Evolutionary conservation across 805 yeast species (phyloP).

Genomic region (Metschnikowia vanudenii): DNA sequence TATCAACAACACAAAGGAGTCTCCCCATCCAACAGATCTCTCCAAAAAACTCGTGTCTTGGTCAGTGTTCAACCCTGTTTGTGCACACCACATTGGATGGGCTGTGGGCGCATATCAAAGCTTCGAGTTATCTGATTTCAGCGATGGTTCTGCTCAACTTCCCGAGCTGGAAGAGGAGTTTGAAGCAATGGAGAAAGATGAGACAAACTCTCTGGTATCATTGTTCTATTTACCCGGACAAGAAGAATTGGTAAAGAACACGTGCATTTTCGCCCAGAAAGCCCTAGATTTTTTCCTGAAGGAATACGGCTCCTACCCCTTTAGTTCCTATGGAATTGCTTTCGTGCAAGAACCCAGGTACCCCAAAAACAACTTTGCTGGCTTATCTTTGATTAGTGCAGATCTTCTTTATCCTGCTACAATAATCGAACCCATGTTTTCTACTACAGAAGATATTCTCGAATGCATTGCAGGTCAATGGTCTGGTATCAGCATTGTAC

Average conservation of each 20-base stretch:
- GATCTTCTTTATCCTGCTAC: constrained; percentile 67
- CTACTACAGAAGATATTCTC: constrained; percentile 64
- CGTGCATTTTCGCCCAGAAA: constrained; percentile 71
- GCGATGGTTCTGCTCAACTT: constrained; percentile 27
- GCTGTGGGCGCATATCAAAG: constrained; percentile 85
- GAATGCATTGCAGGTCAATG: constrained; percentile 82
- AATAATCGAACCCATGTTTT: constrained; percentile 73
- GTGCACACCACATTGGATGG: constrained; percentile 95
- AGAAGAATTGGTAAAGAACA: constrained; percentile 56
- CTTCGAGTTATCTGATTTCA: constrained; percentile 49
- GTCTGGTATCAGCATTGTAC: constrained; percentile 90
- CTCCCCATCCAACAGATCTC: constrained; percentile 72
- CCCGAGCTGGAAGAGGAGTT: constrained; percentile 31
- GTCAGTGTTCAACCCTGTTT: constrained; percentile 76
- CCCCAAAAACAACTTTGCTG: constrained; percentile 60
- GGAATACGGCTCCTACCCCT: constrained; percentile 93
- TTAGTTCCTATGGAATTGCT: constrained; percentile 72
- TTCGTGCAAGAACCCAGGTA: constrained; percentile 48
- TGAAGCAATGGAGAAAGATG: constrained; percentile 32
- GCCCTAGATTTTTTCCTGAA: constrained; percentile 82
- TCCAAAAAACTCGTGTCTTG: constrained; percentile 73
- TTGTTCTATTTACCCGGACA: constrained; percentile 65
- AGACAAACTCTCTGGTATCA: constrained; percentile 39
- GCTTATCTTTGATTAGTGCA: constrained; percentile 61
- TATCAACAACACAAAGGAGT: constrained; percentile 59